A percentile compares a stretch with the other conserved stretches of the same genome.
Evolutionary conservation across 805 yeast genomes (phyloP).

Genomic region (Monosporozyma yasuniensis): DNA sequence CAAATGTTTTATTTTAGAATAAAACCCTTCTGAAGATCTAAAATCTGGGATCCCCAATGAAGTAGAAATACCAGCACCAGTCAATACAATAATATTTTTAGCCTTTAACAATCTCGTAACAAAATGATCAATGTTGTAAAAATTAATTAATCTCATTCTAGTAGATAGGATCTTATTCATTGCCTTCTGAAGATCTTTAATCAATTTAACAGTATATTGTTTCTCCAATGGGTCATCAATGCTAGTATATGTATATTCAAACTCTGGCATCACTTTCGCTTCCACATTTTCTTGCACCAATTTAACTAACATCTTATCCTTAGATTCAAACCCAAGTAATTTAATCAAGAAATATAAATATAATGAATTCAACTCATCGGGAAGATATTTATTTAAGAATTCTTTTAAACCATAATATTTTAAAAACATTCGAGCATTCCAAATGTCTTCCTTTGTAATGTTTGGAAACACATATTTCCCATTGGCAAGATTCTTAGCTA

Average conservation of each 20-base stretch:
- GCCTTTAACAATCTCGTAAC: constrained; percentile 45
- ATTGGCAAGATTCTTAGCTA: constrained; percentile 19
- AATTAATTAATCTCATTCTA: constrained; percentile 45
- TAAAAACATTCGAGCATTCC: constrained; percentile 43
- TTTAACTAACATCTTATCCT: constrained; percentile 15
- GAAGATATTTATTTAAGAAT: constrained; percentile 54
- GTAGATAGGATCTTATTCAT: constrained; percentile 51
- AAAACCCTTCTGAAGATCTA: constrained; percentile 77
- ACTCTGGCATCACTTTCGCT: constrained; percentile 7
- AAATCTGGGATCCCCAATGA: constrained; percentile 88
- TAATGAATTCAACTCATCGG: constrained; percentile 48
- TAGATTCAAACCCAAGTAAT: constrained; percentile 50
- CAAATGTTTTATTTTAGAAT: constrained; percentile 54
- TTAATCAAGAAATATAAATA: constrained; percentile 50
- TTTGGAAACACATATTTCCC: constrained; percentile 32
- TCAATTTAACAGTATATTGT: constrained; percentile 37
- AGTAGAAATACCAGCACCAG: constrained; percentile 93
- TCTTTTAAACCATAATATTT: constrained; percentile 50
- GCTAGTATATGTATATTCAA: constrained; percentile 7
- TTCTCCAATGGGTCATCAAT: constrained; percentile 35
- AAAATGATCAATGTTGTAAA: constrained; percentile 52
- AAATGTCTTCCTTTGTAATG: constrained; percentile 36
- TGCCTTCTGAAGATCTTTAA: constrained; percentile 50
- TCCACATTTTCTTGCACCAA: not conserved
- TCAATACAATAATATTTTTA: constrained; percentile 56